Base-by-base conservation (phyloP, 352 stramenopile genomes). In the Vaucheria bursata region DNA sequence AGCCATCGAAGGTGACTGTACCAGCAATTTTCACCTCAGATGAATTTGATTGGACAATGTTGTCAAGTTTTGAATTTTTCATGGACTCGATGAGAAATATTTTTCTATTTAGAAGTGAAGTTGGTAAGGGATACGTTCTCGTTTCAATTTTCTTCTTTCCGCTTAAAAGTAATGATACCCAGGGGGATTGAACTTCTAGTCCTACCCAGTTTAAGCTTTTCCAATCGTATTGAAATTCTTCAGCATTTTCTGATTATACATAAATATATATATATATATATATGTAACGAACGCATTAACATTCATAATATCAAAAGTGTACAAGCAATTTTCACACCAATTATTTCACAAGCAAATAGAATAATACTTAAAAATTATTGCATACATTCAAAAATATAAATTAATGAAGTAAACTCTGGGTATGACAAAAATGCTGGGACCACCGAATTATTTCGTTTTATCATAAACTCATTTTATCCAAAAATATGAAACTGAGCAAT, bases 91-190 rank as follows among this genome's bases (percentile, higher is more conserved):
- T 49, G 31, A 81, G 1, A 37, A 73, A 70, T 34, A 82, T 66
- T 37, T 69, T 45, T 3, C 72, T 71, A 37, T 73, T 73, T 12
- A 82, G 12, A 1, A 82, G 77, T 38, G n/a, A 53, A 3, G 71
- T 25, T 12, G 77, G 77, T 18, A 82, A 72, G 8, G 77, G 7
- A 52, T 82, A 82, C 1, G 34, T 52, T 36, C 77, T 71, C 18
- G 77, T 82, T 45, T 82, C 77, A 0, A 82, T 40, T n/a, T 36
- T 70, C 74, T 82, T 82, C 25, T 76, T 31, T 38, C 71, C 77
- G 31, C 71, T 33, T 25, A 82, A 40, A 3, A 82, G 77, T n/a
- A 68, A 53, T 8, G 35, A 31, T 12, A 72, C 36, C 77, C 77
- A 82, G 0, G 77, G 77, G 0, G 67, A 52, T 32, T 73, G 67